Evolutionary conservation across 75 land plant species (phyloP).

Genomic region (Isoetes taiwanensis): DNA sequence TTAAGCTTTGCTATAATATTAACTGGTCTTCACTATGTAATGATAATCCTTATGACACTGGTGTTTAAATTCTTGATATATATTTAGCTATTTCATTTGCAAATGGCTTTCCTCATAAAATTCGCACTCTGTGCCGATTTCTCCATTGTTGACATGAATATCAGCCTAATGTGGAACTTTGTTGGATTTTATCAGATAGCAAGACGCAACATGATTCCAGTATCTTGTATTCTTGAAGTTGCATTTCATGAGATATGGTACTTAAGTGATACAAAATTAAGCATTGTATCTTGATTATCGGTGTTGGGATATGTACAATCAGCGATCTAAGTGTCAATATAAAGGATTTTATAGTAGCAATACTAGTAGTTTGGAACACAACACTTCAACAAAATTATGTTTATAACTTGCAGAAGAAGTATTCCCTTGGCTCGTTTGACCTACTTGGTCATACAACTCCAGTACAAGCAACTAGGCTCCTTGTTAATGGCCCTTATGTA

Average conservation of each 20-base stretch:
- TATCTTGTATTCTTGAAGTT: slow-evolving; percentile 79
- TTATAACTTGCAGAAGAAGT: slow-evolving; percentile 61
- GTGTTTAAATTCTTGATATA: slow-evolving; percentile 71
- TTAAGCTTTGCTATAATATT: slow-evolving; percentile 87
- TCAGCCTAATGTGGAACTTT: slow-evolving; percentile 97
- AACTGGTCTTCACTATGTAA: slow-evolving; percentile 79
- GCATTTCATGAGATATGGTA: slow-evolving; percentile 73
- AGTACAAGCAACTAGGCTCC: slow-evolving; percentile 57
- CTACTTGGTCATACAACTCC: slow-evolving; percentile 84
- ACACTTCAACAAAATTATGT: slow-evolving; percentile 87
- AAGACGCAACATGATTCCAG: slow-evolving; percentile 92
- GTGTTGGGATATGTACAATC: slow-evolving; percentile 86
- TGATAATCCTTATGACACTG: slow-evolving; percentile 71
- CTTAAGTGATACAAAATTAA: slow-evolving; percentile 75
- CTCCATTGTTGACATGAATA: slow-evolving; percentile 97
- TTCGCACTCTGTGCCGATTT: slow-evolving; percentile 83
- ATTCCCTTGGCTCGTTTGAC: slow-evolving; percentile 66
- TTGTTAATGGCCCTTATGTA: slow-evolving; percentile 55
- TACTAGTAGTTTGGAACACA: slow-evolving; percentile 88
- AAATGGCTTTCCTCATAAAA: slow-evolving; percentile 49
- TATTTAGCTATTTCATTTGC: slow-evolving; percentile 65
- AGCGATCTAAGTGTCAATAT: slow-evolving; percentile 93
- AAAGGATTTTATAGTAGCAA: slow-evolving; percentile 73
- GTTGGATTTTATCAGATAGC: slow-evolving; percentile 99
- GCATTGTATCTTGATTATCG: slow-evolving; percentile 66